Evolutionary conservation across 108 stramenopile species (phyloP).

Genomic region (Pseudonitzschia multistriata): DNA sequence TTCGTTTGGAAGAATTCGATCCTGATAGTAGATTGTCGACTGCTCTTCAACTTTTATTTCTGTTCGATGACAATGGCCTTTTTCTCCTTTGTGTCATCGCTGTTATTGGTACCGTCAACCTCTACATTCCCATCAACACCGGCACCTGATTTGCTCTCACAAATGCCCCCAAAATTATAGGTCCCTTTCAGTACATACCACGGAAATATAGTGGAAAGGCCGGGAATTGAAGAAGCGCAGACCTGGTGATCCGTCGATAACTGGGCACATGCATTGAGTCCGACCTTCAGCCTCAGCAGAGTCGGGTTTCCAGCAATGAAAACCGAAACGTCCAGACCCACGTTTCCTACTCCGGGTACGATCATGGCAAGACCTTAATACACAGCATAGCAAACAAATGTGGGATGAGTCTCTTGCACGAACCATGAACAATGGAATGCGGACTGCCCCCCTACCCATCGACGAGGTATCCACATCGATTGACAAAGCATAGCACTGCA

Average conservation of each 20-base stretch:
- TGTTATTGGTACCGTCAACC: background rate
- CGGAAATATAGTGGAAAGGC: slow-evolving; percentile 34
- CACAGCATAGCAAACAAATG: background rate
- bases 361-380: slow-evolving; percentile 24
- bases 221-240: slow-evolving; percentile 48
- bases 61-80: background rate
- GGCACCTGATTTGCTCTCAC: background rate
- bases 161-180: slow-evolving; percentile 48
- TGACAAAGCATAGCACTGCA: too few relatives aligned
- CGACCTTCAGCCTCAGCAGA: slow-evolving; percentile 36
- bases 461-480: too few relatives aligned
- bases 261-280: slow-evolving; percentile 38
- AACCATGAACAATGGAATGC: too few relatives aligned
- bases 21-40: background rate
- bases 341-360: slow-evolving; percentile 38
- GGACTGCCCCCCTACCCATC: too few relatives aligned
- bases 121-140: background rate
- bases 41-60: background rate
- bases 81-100: background rate
- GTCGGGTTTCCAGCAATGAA: slow-evolving; percentile 43
- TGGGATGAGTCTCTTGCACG: too few relatives aligned
- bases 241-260: slow-evolving; percentile 13
- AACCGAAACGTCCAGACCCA: slow-evolving; percentile 42
- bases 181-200: slow-evolving; percentile 46
- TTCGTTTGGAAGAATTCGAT: background rate